Conservation (phyloP, 345 rosid species). For the Gossypium arboreum region DNA sequence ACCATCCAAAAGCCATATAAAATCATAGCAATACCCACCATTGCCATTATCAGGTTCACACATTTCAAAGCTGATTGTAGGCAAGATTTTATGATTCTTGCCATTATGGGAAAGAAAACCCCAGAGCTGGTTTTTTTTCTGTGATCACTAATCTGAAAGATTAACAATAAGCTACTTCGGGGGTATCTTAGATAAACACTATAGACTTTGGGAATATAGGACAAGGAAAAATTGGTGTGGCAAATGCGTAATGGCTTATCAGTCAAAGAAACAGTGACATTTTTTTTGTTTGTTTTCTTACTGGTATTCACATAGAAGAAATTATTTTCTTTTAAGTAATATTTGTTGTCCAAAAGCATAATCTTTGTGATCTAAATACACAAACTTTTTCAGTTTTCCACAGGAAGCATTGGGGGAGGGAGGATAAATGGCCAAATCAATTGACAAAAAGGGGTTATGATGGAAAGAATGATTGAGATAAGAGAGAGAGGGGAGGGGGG, state of each 20-base stretch:
- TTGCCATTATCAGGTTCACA: constrained; percentile 41
- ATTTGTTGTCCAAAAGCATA: not conserved
- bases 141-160: not conserved
- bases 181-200: not conserved
- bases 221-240: constrained; percentile 8
- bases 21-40: constrained; percentile 49
- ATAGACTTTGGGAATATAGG: not conserved
- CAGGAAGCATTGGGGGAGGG: not conserved
- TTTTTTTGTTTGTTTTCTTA: not conserved
- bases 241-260: not conserved
- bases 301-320: not conserved
- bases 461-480: not conserved
- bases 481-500: not conserved
- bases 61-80: constrained; percentile 35
- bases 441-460: not conserved
- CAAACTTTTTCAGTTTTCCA: not conserved
- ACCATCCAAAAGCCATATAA: constrained; percentile 52
- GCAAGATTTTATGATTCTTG: constrained; percentile 28
- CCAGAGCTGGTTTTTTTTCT: not conserved
- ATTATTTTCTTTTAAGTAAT: not conserved
- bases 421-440: not conserved
- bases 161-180: not conserved
- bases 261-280: constrained; percentile 5
- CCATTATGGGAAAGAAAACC: constrained; percentile 24
- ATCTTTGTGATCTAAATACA: not conserved